Evolutionary conservation across 805 yeast species (phyloP).

Genomic region (Blastobotrys muscicola): DNA sequence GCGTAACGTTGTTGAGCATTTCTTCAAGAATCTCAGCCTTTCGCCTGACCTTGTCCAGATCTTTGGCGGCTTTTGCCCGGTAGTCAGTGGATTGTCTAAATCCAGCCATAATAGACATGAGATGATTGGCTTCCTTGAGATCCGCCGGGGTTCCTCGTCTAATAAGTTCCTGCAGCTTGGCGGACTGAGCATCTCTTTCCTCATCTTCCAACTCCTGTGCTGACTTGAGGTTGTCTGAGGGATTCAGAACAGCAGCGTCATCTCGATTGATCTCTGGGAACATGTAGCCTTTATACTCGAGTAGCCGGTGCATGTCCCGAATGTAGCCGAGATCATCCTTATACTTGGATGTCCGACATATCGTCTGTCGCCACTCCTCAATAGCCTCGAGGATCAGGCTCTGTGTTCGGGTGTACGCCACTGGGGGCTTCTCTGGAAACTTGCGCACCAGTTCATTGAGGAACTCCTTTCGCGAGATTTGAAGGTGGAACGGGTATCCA

Average conservation of each 20-base stretch:
- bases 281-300: conserved; percentile 80
- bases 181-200: conserved; percentile 85
- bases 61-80: conserved; percentile 71
- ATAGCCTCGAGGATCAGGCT: conserved; percentile 77
- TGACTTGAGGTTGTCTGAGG: conserved; percentile 76
- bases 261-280: conserved; percentile 88
- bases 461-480: conserved; percentile 89
- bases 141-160: conserved; percentile 95
- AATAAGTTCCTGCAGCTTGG: conserved; percentile 89
- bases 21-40: conserved; percentile 83
- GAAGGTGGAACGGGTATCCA: conserved; percentile 94
- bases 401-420: conserved; percentile 74
- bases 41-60: conserved; percentile 70
- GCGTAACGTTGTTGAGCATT: conserved; percentile 47
- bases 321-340: conserved; percentile 88
- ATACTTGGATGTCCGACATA: conserved; percentile 81
- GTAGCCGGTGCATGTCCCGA: conserved; percentile 89
- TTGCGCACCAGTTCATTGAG: conserved; percentile 84
- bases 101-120: conserved; percentile 98
- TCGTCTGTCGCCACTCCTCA: conserved; percentile 95
- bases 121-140: conserved; percentile 87
- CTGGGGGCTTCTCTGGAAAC: conserved; percentile 92
- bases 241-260: conserved; percentile 88
- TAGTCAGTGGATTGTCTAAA: conserved; percentile 78
- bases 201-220: conserved; percentile 87